Conservation (phyloP, 305 asterid species). For the Plantago coronopus region DNA sequence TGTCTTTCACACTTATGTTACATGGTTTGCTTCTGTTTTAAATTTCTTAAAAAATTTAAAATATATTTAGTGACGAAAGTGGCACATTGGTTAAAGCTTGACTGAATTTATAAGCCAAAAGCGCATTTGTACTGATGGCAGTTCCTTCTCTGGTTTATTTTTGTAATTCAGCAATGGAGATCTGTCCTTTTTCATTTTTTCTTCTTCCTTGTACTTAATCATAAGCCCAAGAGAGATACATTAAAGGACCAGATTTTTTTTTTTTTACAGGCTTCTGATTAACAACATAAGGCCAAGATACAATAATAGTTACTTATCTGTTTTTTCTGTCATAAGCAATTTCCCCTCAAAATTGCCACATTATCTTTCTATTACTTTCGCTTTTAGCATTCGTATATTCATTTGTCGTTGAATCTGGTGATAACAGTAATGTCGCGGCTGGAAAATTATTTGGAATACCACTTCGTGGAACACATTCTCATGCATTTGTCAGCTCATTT, state of each 20-base stretch:
- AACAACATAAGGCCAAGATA: no score
- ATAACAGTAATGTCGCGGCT: slow-evolving; percentile 93
- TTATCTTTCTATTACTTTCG: no score
- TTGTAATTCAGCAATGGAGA: slow-evolving; percentile 7
- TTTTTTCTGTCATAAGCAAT: no score
- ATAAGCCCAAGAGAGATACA: slow-evolving; percentile 6
- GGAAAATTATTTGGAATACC: slow-evolving; percentile 98
- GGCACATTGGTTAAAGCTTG: no score
- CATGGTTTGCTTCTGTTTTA: no score
- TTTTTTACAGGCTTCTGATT: no score
- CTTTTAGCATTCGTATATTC: slow-evolving; percentile 1
- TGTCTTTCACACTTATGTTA: no score
- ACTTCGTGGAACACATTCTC: slow-evolving; percentile 98
- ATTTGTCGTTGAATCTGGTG: slow-evolving; percentile 21
- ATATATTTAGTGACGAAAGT: no score
- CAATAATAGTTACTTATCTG: no score
- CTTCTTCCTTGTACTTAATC: slow-evolving; percentile 1
- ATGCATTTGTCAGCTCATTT: slow-evolving; percentile 97
- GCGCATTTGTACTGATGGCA: neutral
- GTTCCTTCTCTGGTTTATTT: slow-evolving; percentile 8
- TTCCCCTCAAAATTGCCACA: no score
- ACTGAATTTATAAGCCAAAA: neutral
- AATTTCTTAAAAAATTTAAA: no score
- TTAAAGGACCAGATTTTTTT: no score
- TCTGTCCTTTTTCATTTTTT: neutral